Base-by-base conservation (phyloP, 352 stramenopile species). In the Phytopythium kandeliae region DNA sequence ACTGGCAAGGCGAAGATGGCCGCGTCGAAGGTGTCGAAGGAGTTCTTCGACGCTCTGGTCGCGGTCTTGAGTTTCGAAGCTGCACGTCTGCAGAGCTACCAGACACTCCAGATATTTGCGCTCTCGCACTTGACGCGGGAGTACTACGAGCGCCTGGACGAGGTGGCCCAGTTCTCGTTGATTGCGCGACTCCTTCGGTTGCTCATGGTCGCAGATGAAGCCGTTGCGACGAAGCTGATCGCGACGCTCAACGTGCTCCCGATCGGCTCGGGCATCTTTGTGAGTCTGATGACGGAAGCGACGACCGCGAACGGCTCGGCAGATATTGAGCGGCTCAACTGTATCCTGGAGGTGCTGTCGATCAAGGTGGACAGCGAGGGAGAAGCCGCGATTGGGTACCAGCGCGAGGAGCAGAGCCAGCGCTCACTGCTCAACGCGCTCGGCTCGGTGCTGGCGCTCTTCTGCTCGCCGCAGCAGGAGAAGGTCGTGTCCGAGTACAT, bases 401-500 rank as follows among this genome's bases (percentile, higher is more conserved):
- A 73, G 12, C 53, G 69, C 6, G 40, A 26, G 21, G 65, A 68
- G 26, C 48, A 48, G 19, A 70, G 34, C 42, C 71, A 74, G 15
- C 43, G 57, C 17, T 35, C 53, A 11, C 63, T 93, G 26, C 56
- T 92, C 7, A 74, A 71, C 35, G 69, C 70, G 40, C 54, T 94
- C 12, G 70, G 69, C 11, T 55, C 85, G 22, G 78, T 88, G 22
- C 55, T 94, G 10, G 58, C 60, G 22, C 54, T 88, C 25, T 80
- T 90, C 6, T 89, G 77, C 46, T 60, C 65, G 7, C 53, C 68
- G 9, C 68, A 76, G 24, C 58, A 86, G 47, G 65, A 81, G 25
- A 71, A 58, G n/a, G 54, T 57, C 17, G 74, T 87, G 8, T 88
- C 81, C 1, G 77, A 92, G 54, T 92, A 92, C 61, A 68, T 89